Evolutionary conservation across 1,139 yeast genomes (phyloP).

Genomic region (Sugiyamaella japonica): DNA sequence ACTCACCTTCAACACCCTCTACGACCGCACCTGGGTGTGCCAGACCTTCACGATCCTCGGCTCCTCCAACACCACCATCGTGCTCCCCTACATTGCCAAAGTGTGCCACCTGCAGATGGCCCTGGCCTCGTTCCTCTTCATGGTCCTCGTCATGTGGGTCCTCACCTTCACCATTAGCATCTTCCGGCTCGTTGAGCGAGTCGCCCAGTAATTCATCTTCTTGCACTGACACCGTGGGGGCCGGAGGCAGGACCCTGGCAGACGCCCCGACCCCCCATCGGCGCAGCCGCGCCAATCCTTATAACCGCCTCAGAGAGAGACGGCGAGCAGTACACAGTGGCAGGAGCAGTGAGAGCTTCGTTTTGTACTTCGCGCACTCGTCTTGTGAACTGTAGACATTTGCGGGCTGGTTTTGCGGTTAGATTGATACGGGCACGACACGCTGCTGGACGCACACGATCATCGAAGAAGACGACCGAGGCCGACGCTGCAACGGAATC

Average conservation of each 20-base stretch:
- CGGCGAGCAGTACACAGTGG: no score
- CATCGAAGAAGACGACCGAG: not conserved
- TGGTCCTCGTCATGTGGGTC: conserved; percentile 80
- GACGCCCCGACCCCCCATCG: not conserved
- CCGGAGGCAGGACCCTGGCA: not conserved
- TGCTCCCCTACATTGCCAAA: conserved; percentile 36
- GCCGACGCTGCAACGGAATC: not conserved
- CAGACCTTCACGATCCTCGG: conserved; percentile 14
- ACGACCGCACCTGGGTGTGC: conserved; percentile 84
- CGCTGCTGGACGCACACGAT: not conserved
- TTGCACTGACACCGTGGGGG: not conserved
- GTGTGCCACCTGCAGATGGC: conserved; percentile 83
- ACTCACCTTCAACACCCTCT: conserved; percentile 78
- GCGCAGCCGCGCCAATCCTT: not conserved
- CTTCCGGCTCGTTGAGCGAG: conserved; percentile 78
- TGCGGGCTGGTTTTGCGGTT: no score
- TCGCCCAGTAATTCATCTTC: conserved; percentile 33
- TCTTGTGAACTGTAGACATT: not conserved
- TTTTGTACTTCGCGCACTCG: not conserved
- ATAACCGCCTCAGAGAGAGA: not conserved
- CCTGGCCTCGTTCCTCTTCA: conserved; percentile 72
- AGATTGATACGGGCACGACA: not conserved
- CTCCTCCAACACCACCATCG: not conserved
- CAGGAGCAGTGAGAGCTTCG: no score
- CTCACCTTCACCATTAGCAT: conserved; percentile 80